These are phyloP conservation scores for Alternaria postmessia DNA, from an alignment of 2,329 filamentous ascomycete genomes.

Conservation along the genomic window DNA sequence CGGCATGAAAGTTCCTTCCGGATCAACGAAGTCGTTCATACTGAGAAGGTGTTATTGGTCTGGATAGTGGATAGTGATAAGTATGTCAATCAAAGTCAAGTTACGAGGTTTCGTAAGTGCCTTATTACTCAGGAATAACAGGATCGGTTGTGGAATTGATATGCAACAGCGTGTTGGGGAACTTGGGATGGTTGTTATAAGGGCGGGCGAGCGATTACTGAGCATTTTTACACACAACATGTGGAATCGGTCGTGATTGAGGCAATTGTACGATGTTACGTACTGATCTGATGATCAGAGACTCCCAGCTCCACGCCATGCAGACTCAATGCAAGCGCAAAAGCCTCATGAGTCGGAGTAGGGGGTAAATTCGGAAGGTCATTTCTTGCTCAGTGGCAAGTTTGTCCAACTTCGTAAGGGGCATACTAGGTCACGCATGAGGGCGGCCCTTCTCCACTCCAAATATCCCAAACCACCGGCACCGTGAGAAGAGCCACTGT, in stretches of 20 bases:
- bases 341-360: not conserved
- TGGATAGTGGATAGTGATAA: not conserved
- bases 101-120: not conserved
- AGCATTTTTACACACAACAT: not conserved
- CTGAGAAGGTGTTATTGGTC: not conserved
- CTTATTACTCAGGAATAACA: not conserved
- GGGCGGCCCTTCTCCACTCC: not conserved
- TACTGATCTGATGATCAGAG: not conserved
- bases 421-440: not conserved
- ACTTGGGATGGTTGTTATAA: not conserved
- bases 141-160: not conserved
- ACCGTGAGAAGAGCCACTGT: not conserved
- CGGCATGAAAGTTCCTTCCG: not conserved
- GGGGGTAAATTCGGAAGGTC: not conserved
- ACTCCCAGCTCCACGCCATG: not conserved
- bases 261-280: not conserved
- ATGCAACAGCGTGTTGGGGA: not conserved
- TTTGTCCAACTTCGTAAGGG: not conserved
- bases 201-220: not conserved
- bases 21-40: not conserved
- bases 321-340: not conserved
- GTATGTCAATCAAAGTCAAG: not conserved
- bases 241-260: not conserved
- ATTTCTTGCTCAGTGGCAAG: not conserved
- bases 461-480: not conserved